Percentiles rank a stretch among this genome's conserved stretches.
phyloP scores from a whole-genome alignment of 345 rosid genomes.

The Schrenkiella parvula region DNA sequence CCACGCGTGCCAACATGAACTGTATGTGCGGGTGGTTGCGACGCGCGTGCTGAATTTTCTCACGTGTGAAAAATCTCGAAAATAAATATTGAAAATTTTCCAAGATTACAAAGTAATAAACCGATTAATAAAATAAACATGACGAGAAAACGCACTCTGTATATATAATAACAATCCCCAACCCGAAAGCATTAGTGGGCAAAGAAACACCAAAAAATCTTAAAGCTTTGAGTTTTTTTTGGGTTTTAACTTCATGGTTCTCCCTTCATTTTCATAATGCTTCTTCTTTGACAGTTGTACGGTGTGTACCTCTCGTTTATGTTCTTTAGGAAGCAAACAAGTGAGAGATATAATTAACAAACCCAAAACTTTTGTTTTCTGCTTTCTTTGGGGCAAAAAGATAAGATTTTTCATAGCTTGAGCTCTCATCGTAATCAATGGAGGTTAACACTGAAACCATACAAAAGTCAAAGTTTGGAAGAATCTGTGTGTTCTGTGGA shows the following conservation, averaged over 20 bases:
- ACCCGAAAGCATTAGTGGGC: constrained; percentile 11
- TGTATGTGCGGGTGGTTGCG: constrained; percentile 30
- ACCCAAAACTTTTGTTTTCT: not conserved
- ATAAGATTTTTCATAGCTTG: not conserved
- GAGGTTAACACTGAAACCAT: constrained; percentile 39
- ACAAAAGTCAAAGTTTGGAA: constrained; percentile 47
- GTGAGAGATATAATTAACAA: not conserved
- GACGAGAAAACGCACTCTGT: constrained; percentile 32
- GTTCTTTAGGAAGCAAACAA: not conserved
- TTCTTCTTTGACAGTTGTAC: constrained; percentile 24
- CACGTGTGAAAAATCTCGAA: constrained; percentile 47
- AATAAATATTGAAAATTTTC: not conserved
- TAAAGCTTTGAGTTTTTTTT: not conserved
- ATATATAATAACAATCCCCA: constrained; percentile 13
- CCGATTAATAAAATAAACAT: not conserved
- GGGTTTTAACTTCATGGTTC: not conserved
- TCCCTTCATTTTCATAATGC: not conserved
- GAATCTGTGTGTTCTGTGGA: constrained; percentile 89
- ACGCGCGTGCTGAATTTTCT: constrained; percentile 49
- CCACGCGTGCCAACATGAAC: constrained; percentile 57
- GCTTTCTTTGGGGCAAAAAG: not conserved
- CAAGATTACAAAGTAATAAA: not conserved
- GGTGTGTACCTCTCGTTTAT: constrained; percentile 10
- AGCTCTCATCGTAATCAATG: constrained; percentile 28
- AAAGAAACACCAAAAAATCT: not conserved